Percentiles rank a stretch among this genome's conserved stretches.
Evolutionary conservation across 768 basidiomycete genomes (phyloP).

Genomic region (Mycena vulgaris): DNA sequence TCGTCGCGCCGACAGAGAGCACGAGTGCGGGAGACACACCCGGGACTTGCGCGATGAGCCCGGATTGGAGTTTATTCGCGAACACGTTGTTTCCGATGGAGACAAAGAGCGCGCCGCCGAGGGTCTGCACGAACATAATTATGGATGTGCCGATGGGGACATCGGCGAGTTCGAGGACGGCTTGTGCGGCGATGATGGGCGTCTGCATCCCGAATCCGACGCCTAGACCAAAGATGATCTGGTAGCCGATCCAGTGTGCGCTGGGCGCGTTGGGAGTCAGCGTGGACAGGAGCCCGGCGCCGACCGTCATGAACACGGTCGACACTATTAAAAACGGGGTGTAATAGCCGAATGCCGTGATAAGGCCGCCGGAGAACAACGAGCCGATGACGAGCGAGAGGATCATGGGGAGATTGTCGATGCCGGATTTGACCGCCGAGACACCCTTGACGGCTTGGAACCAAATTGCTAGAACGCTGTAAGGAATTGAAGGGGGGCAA

Average conservation of each 20-base stretch:
- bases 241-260: slow-evolving; percentile 42
- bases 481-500: neutral
- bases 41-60: slow-evolving; percentile 17
- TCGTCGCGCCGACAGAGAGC: slow-evolving; percentile 24
- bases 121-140: slow-evolving; percentile 39
- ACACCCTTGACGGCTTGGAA: slow-evolving; percentile 56
- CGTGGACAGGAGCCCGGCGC: slow-evolving; percentile 54
- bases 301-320: slow-evolving; percentile 51
- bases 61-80: slow-evolving; percentile 20
- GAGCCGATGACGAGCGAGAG: slow-evolving; percentile 56
- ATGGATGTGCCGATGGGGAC: slow-evolving; percentile 34
- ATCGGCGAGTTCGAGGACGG: slow-evolving; percentile 30
- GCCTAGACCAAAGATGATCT: slow-evolving; percentile 47
- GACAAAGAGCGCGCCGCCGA: slow-evolving; percentile 41
- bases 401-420: slow-evolving; percentile 52
- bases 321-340: slow-evolving; percentile 42
- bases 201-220: slow-evolving; percentile 44
- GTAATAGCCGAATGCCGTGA: slow-evolving; percentile 55
- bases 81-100: slow-evolving; percentile 41
- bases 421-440: slow-evolving; percentile 29
- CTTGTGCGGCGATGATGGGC: slow-evolving; percentile 39
- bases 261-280: slow-evolving; percentile 41
- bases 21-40: slow-evolving; percentile 18
- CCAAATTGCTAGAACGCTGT: slow-evolving; percentile 26
- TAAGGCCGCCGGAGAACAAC: slow-evolving; percentile 52